Conservation (phyloP, 176 grass and related monocot genomes). For the Oropetium thomaeum region DNA sequence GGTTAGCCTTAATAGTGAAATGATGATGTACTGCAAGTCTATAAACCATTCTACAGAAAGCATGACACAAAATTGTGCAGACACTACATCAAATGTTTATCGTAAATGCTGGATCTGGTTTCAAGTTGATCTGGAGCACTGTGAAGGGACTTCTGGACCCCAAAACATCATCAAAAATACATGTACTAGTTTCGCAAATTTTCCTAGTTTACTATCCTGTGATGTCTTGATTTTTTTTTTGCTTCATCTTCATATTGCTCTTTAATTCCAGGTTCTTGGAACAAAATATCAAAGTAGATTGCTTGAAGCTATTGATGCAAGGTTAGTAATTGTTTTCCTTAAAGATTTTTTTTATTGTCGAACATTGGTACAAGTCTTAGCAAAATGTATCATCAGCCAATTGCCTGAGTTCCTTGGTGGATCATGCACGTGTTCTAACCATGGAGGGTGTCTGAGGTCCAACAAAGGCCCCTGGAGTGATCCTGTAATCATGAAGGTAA, state of each 20-base stretch:
- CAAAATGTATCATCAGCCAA: slow-evolving; percentile 64
- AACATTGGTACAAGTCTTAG: slow-evolving; percentile 20
- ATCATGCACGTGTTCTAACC: slow-evolving; percentile 72
- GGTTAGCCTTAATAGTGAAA: slow-evolving; percentile 45
- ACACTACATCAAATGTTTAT: slow-evolving; percentile 99
- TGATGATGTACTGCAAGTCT: not conserved
- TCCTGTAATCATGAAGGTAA: slow-evolving; percentile 83
- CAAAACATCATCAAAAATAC: slow-evolving; percentile 97
- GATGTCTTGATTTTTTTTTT: slow-evolving; percentile 23
- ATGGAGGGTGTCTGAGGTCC: slow-evolving; percentile 76
- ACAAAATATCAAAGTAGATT: slow-evolving; percentile 88
- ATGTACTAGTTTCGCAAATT: slow-evolving; percentile 53
- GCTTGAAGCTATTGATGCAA: slow-evolving; percentile 87
- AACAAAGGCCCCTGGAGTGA: slow-evolving; percentile 99
- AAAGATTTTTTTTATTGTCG: slow-evolving; percentile 27
- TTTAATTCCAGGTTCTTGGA: slow-evolving; percentile 73
- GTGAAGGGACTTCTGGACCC: slow-evolving; percentile 95
- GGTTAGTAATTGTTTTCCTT: slow-evolving; percentile 50
- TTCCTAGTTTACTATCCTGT: slow-evolving; percentile 7
- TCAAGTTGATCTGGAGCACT: slow-evolving; percentile 92
- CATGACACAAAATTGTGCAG: slow-evolving; percentile 46
- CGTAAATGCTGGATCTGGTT: slow-evolving; percentile 94
- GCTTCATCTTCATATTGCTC: slow-evolving; percentile 17
- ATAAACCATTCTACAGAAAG: slow-evolving; percentile 20
- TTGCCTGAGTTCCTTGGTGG: slow-evolving; percentile 86